Evolutionary conservation across 1,284 basidiomycete species (phyloP).

Genomic region (Volvariella surrecta): DNA sequence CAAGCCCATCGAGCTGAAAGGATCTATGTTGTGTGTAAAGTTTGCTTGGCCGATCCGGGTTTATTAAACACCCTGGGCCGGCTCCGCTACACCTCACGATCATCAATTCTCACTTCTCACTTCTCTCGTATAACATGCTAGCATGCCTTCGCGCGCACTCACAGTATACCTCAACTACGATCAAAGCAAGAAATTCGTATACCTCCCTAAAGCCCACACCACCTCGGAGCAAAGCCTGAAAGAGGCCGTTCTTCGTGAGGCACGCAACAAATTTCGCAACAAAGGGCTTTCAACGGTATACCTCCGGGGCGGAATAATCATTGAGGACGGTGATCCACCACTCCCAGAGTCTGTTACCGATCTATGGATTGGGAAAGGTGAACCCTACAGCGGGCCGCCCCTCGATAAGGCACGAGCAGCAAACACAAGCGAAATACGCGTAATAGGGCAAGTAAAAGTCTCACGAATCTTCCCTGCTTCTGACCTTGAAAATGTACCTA

Average conservation of each 20-base stretch:
- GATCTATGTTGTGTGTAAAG: too few relatives aligned
- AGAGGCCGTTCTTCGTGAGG: constrained; percentile 22
- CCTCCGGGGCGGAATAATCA: constrained; percentile 19
- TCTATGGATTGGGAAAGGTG: constrained; percentile 25
- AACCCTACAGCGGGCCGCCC: constrained; percentile 23
- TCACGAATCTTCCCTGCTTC: neutral
- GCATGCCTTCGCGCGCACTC: constrained; percentile 15
- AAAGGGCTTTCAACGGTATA: constrained; percentile 22
- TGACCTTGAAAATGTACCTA: constrained; percentile 1
- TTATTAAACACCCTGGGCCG: too few relatives aligned
- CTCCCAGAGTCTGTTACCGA: constrained; percentile 14
- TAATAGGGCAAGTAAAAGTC: constrained; percentile 16
- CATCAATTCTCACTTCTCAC: neutral
- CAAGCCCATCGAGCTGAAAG: too few relatives aligned
- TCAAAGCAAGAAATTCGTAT: constrained; percentile 21
- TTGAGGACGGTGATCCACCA: constrained; percentile 12
- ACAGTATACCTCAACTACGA: constrained; percentile 27
- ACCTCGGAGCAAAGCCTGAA: constrained; percentile 8
- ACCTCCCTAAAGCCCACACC: constrained; percentile 13
- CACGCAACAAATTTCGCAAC: constrained; percentile 26
- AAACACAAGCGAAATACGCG: constrained; percentile 14
- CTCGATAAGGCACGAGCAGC: constrained; percentile 5
- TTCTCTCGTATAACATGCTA: neutral
- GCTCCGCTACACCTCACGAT: too few relatives aligned
- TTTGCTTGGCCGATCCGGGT: too few relatives aligned